Conservation (phyloP, 2,329 filamentous ascomycete species). For the Drechslera avenae region DNA sequence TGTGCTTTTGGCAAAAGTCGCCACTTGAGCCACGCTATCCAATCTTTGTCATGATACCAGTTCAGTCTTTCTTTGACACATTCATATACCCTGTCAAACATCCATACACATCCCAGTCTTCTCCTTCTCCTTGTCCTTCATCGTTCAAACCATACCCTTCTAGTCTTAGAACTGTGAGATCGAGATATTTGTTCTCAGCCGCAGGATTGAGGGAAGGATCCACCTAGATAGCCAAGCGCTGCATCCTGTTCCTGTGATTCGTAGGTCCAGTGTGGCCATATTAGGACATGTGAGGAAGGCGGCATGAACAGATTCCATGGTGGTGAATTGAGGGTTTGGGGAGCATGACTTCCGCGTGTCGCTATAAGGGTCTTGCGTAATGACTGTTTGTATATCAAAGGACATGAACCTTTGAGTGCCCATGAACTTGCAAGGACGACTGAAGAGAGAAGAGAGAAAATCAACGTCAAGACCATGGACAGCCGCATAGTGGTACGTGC, state of each 20-base stretch:
- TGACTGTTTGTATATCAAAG: constrained; percentile 2
- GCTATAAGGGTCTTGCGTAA: neutral
- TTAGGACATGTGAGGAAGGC: constrained; percentile 19
- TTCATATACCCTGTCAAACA: too few relatives aligned
- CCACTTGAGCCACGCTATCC: too few relatives aligned
- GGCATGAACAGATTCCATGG: constrained; percentile 11
- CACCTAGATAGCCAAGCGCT: neutral
- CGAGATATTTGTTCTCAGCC: constrained; percentile 18
- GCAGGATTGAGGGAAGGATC: constrained; percentile 14
- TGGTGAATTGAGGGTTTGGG: neutral
- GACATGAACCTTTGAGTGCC: constrained; percentile 8
- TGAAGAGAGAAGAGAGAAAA: neutral
- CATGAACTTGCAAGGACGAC: constrained; percentile 4
- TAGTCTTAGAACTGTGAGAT: too few relatives aligned
- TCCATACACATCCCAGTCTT: too few relatives aligned
- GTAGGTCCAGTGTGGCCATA: constrained; percentile 17
- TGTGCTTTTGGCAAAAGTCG: constrained; percentile 6
- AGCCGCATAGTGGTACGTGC: neutral
- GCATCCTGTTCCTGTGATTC: constrained; percentile 5
- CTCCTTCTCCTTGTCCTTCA: too few relatives aligned
- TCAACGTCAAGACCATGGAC: neutral
- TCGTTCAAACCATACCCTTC: too few relatives aligned
- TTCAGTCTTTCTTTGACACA: too few relatives aligned
- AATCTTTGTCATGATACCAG: too few relatives aligned
- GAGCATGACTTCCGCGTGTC: neutral